Conservation (phyloP, 2,329 filamentous ascomycete species). For the Thelonectria discophora region DNA sequence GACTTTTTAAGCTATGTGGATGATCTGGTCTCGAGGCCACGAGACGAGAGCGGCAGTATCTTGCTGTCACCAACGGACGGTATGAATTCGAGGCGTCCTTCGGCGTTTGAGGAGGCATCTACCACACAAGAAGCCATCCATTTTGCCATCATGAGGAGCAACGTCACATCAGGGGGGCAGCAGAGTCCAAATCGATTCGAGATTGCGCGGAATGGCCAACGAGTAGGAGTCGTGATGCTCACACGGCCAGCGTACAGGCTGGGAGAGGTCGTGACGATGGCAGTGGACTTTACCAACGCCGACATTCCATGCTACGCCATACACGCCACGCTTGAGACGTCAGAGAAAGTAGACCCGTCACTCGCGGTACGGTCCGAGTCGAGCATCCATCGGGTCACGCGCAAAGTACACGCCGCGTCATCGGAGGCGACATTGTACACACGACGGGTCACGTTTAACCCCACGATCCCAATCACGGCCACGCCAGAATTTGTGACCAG, state of each 20-base stretch:
- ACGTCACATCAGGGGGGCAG: constrained; percentile 71
- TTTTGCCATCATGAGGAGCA: constrained; percentile 86
- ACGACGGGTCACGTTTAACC: constrained; percentile 79
- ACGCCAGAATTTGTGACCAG: constrained; percentile 94
- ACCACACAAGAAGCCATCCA: constrained; percentile 88
- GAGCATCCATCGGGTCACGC: constrained; percentile 86
- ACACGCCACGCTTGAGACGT: constrained; percentile 84
- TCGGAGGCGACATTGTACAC: constrained; percentile 87
- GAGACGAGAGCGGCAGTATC: constrained; percentile 63
- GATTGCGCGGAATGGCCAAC: constrained; percentile 89
- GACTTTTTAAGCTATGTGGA: constrained; percentile 83
- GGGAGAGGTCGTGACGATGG: constrained; percentile 85
- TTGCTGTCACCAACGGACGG: constrained; percentile 77
- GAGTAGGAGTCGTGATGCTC: constrained; percentile 90
- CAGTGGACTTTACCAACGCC: constrained; percentile 82
- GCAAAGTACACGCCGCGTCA: constrained; percentile 78
- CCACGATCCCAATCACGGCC: constrained; percentile 82
- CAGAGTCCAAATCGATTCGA: constrained; percentile 94
- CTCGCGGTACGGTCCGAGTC: constrained; percentile 86
- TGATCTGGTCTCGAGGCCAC: constrained; percentile 71
- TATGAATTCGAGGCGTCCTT: constrained; percentile 64
- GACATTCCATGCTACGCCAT: constrained; percentile 87
- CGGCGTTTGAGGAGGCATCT: constrained; percentile 62
- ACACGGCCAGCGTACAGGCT: constrained; percentile 88
- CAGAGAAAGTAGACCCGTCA: constrained; percentile 81